Evolutionary conservation across 164 flowering plant species (phyloP).

Genomic region (Tinospora cordifolia): DNA sequence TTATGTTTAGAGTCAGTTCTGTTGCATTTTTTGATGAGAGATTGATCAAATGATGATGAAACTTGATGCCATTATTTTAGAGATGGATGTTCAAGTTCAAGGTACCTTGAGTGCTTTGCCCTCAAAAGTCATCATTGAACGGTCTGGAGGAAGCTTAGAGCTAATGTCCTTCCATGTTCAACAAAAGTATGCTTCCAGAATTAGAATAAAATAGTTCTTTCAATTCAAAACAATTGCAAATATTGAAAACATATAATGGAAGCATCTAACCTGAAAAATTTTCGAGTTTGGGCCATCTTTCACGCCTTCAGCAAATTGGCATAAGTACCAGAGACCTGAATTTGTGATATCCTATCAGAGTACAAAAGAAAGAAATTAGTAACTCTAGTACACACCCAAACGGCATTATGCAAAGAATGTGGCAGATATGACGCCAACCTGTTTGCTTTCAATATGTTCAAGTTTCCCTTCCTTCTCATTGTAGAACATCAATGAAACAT

Average conservation of each 20-base stretch:
- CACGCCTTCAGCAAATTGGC: conserved; percentile 52
- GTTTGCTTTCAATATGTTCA: conserved; percentile 60
- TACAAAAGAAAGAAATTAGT: neutral
- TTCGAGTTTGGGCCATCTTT: conserved; percentile 36
- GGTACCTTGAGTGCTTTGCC: conserved; percentile 40
- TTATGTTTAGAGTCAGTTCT: neutral
- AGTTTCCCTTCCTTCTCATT: conserved; percentile 60
- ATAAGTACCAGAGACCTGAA: conserved; percentile 65
- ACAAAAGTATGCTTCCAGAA: neutral
- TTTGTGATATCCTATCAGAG: conserved; percentile 58
- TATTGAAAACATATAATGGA: conserved; percentile 1
- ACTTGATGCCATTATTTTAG: too few relatives aligned
- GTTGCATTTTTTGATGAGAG: neutral
- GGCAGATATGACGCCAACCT: conserved; percentile 27
- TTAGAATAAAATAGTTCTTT: neutral
- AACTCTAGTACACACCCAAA: neutral
- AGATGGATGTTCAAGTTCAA: too few relatives aligned
- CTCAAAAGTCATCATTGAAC: conserved; percentile 28
- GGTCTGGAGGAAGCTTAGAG: conserved; percentile 22
- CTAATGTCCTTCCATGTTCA: conserved; percentile 35
- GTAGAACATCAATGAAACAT: conserved; percentile 10
- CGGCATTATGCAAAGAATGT: neutral
- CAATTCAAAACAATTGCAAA: neutral
- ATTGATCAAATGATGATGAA: too few relatives aligned
- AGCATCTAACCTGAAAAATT: conserved; percentile 35